Evolutionary conservation across 2,329 filamentous ascomycete species (phyloP), one percentile per base, ranked within the genome.

Genomic region (Thermoascus crustaceus): DNA sequence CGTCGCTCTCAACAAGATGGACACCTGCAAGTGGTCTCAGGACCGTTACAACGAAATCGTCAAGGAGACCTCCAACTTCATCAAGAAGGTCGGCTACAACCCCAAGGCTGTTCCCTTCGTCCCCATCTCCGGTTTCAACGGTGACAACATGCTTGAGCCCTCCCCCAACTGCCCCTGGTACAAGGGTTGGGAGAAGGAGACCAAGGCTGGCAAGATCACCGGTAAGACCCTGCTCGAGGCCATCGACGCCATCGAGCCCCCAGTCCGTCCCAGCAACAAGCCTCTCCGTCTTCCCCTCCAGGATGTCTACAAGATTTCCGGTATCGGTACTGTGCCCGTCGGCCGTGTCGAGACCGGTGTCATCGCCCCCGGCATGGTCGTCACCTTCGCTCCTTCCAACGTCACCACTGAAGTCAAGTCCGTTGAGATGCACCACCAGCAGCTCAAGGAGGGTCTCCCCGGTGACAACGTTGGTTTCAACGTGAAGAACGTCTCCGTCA

Each of bases 31-130:
- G 76, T 98, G 89, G 89, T 81, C 85, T 54, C 83, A 96, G 85
- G 74, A 80, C 52, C 89, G 91, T 76, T 96, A 75, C 86, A 75
- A 88, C 67, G 91, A 96, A 73, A 96, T 98, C 71, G 89, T 96
- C 82, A 96, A 96, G 87, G 91, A 98, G 82, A 95, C 88, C 60
- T 93, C 88, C 75, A 83, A 78, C 79, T 96, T 96, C 85, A 95
- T 98, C 86, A 98, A 96, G 89, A 96, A 98, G 87, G 89, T 96
- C 73, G 91, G 91, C 71, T 98, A 89, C 86, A 95, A 96, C 85
- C 89, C 91, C 76, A 96, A 96, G 86, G 70, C 74, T 59, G 88
- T 96, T 66, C 78, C 89, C 60, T 98, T 98, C 79, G 91, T 98
- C 65, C 91, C 91, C 67, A 96, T 98, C 85, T 96, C 91, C 61